Percentiles rank a stretch among this genome's conserved stretches.
These are phyloP conservation scores for Friedmanniomyces endolithicus DNA, from an alignment of 495 filamentous ascomycete genomes.

Conservation along the genomic window DNA sequence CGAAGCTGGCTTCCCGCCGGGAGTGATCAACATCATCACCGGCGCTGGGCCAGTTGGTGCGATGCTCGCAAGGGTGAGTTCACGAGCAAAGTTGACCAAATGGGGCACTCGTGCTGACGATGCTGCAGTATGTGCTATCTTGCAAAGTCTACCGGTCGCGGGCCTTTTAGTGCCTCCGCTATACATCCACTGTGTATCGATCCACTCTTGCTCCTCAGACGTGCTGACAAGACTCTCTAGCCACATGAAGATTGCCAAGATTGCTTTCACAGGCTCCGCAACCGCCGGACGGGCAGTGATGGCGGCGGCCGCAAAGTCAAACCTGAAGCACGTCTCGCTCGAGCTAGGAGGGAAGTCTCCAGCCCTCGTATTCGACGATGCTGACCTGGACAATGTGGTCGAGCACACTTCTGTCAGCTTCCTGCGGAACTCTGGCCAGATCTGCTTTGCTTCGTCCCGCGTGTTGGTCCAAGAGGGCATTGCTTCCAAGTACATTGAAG, in stretches of 20 bases:
- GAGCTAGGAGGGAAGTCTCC: constrained; percentile 32
- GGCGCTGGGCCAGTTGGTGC: constrained; percentile 25
- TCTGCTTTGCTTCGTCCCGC: constrained; percentile 23
- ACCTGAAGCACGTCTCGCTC: constrained; percentile 29
- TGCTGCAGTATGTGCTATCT: too few relatives aligned
- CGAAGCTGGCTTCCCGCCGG: constrained; percentile 31
- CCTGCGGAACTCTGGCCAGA: constrained; percentile 25
- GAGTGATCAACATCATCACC: constrained; percentile 29
- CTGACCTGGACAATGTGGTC: constrained; percentile 28
- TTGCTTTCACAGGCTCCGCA: constrained; percentile 29
- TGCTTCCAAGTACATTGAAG: constrained; percentile 26
- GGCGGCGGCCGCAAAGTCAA: constrained; percentile 26
- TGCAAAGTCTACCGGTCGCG: too few relatives aligned
- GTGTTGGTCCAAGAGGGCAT: constrained; percentile 27
- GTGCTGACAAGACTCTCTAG: background rate
- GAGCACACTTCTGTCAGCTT: constrained; percentile 9
- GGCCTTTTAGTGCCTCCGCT: too few relatives aligned
- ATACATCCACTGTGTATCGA: too few relatives aligned
- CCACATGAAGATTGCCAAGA: constrained; percentile 30
- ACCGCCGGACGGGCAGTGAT: constrained; percentile 26
- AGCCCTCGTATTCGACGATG: constrained; percentile 29
- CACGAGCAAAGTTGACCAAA: too few relatives aligned
- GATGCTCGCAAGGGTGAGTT: constrained; percentile 18
- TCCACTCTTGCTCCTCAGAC: too few relatives aligned
- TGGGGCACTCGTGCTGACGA: too few relatives aligned